These are phyloP conservation scores for Didymella arachidicola DNA, from an alignment of 2,329 filamentous ascomycete species.

Conservation along the genomic window DNA sequence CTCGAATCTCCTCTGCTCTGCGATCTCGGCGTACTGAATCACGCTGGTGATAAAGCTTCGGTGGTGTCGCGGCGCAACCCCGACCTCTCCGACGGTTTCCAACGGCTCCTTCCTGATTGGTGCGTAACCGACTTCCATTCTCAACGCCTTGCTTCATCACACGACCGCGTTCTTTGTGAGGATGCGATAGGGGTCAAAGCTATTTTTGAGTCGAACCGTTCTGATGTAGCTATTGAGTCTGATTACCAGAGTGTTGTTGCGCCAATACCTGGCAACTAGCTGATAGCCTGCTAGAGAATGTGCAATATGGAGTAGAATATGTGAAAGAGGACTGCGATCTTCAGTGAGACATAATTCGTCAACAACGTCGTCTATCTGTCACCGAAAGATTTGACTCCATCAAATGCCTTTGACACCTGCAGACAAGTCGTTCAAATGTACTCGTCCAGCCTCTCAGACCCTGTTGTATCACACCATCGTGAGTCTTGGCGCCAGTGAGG, in stretches of 20 bases:
- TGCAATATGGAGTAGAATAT: not conserved
- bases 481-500: constrained; percentile 32
- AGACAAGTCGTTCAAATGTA: not conserved
- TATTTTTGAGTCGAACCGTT: not conserved
- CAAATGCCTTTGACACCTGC: too few relatives aligned
- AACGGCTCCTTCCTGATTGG: constrained; percentile 25
- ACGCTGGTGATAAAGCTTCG: not conserved
- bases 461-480: constrained; percentile 12
- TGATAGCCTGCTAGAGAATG: not conserved
- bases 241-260: not conserved
- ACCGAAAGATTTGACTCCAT: not conserved
- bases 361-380: not conserved
- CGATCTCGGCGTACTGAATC: not conserved
- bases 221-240: not conserved
- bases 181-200: not conserved
- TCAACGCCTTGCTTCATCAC: constrained; percentile 14
- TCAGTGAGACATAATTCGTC: not conserved
- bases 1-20: not conserved
- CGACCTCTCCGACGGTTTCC: not conserved
- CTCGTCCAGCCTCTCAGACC: not conserved
- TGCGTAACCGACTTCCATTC: constrained; percentile 10
- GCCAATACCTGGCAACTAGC: too few relatives aligned
- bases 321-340: not conserved
- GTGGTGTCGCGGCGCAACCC: not conserved
- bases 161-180: constrained; percentile 6